Percentiles rank a stretch among this genome's conserved stretches.
Evolutionary conservation across 495 filamentous ascomycete species (phyloP).

Genomic region (Tuber borchii): DNA sequence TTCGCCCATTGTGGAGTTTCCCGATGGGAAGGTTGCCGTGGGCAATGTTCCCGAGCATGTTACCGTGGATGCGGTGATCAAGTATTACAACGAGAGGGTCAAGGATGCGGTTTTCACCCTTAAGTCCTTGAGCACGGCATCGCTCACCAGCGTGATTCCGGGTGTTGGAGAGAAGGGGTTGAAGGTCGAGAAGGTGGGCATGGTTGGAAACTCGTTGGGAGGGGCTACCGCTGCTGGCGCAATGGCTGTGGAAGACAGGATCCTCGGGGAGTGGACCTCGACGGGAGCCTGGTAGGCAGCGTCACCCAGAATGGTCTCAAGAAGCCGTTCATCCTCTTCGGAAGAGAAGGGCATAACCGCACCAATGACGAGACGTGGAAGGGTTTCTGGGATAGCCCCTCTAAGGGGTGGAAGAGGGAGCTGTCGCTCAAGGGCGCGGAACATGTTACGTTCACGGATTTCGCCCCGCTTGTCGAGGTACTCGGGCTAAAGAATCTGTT

Average conservation of each 20-base stretch:
- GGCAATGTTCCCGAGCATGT: constrained; percentile 9
- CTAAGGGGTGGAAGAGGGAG: constrained; percentile 36
- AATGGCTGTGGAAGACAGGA: constrained; percentile 44
- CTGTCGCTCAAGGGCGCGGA: constrained; percentile 21
- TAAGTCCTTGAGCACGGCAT: constrained; percentile 36
- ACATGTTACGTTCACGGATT: constrained; percentile 43
- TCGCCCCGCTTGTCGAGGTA: constrained; percentile 28
- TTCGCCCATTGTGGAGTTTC: constrained; percentile 47
- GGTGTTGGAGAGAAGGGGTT: constrained; percentile 16
- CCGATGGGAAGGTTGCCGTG: constrained; percentile 44
- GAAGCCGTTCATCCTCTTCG: constrained; percentile 43
- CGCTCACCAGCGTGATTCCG: constrained; percentile 24
- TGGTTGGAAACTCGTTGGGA: constrained; percentile 53
- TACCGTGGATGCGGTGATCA: constrained; percentile 5
- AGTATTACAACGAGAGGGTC: constrained; percentile 20
- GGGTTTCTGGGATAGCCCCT: constrained; percentile 35
- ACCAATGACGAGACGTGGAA: constrained; percentile 37
- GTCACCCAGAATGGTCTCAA: constrained; percentile 16
- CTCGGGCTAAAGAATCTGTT: constrained; percentile 28
- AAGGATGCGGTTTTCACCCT: constrained; percentile 32
- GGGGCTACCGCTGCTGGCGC: constrained; percentile 49
- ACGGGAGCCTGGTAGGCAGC: constrained; percentile 46
- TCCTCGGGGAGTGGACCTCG: constrained; percentile 50
- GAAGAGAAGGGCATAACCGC: constrained; percentile 28
- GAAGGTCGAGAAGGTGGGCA: constrained; percentile 39